Evolutionary conservation across 805 yeast genomes (phyloP).

Genomic region (Priceomyces castillae): DNA sequence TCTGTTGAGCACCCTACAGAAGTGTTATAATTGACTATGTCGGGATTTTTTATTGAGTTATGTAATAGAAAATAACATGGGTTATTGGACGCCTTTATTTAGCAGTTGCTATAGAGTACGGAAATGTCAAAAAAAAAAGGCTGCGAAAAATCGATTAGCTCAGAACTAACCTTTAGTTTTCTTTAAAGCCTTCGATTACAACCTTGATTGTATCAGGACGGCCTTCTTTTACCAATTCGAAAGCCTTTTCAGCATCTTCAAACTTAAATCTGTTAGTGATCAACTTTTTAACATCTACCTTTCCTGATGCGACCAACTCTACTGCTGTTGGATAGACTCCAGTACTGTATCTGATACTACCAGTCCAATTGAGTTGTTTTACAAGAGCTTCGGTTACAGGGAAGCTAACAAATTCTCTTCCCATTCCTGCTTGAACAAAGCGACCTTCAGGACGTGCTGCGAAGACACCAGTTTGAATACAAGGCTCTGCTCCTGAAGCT

Average conservation of each 20-base stretch:
- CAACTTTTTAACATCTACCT: slow-evolving; percentile 16
- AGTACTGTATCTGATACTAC: slow-evolving; percentile 15
- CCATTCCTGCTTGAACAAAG: slow-evolving; percentile 20
- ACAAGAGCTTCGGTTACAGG: slow-evolving; percentile 19
- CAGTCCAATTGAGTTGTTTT: slow-evolving; percentile 18
- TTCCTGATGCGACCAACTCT: slow-evolving; percentile 13
- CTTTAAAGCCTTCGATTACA: slow-evolving; percentile 13
- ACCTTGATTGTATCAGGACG: slow-evolving; percentile 13
- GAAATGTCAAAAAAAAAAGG: too few relatives aligned
- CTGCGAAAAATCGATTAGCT: too few relatives aligned
- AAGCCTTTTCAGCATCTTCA: slow-evolving; percentile 18
- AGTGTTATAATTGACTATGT: too few relatives aligned
- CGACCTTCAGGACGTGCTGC: slow-evolving; percentile 14
- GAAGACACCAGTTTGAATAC: slow-evolving; percentile 15
- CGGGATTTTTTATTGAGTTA: too few relatives aligned
- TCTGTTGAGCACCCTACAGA: too few relatives aligned
- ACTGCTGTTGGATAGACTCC: slow-evolving; percentile 21
- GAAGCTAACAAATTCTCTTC: slow-evolving; percentile 15
- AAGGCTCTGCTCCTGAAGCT: slow-evolving; percentile 19
- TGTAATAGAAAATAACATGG: too few relatives aligned
- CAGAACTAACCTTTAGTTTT: not conserved
- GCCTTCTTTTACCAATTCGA: slow-evolving; percentile 16
- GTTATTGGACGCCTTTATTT: too few relatives aligned
- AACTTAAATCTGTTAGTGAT: slow-evolving; percentile 19
- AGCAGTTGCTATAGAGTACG: too few relatives aligned